These are phyloP conservation scores for Dovyalis caffra DNA, from an alignment of 345 rosid genomes.

Conservation along the genomic window DNA sequence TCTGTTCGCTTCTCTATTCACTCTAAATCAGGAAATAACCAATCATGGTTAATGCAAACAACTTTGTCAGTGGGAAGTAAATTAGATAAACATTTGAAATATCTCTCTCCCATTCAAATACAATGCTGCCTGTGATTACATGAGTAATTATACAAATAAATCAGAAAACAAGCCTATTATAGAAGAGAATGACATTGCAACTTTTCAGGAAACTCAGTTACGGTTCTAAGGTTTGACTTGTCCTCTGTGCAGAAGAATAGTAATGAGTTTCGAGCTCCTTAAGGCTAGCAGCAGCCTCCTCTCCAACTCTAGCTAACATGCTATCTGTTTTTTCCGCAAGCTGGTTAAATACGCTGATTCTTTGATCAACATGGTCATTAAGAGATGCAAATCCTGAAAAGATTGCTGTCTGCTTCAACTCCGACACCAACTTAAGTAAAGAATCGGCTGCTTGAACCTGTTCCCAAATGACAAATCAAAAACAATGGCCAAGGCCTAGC, in stretches of 20 bases:
- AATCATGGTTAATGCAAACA: neutral
- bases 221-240: slow-evolving; percentile 5
- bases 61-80: too few species aligned
- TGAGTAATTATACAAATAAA: neutral
- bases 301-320: slow-evolving; percentile 66
- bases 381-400: slow-evolving; percentile 95
- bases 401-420: slow-evolving; percentile 84
- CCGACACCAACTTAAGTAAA: slow-evolving; percentile 75
- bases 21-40: neutral
- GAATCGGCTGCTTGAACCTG: slow-evolving; percentile 96
- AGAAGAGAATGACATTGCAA: neutral
- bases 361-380: slow-evolving; percentile 78
- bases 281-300: slow-evolving; percentile 86
- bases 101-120: neutral
- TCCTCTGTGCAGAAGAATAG: slow-evolving; percentile 61
- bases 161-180: neutral
- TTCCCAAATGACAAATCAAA: neutral
- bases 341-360: slow-evolving; percentile 59
- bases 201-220: neutral
- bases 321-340: slow-evolving; percentile 62
- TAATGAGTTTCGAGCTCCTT: slow-evolving; percentile 81
- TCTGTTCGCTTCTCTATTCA: neutral
- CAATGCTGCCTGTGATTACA: neutral
- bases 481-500: neutral
- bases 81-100: neutral